Evolutionary conservation across 768 basidiomycete species (phyloP).

Genomic region (Fibroporia radiculosa): DNA sequence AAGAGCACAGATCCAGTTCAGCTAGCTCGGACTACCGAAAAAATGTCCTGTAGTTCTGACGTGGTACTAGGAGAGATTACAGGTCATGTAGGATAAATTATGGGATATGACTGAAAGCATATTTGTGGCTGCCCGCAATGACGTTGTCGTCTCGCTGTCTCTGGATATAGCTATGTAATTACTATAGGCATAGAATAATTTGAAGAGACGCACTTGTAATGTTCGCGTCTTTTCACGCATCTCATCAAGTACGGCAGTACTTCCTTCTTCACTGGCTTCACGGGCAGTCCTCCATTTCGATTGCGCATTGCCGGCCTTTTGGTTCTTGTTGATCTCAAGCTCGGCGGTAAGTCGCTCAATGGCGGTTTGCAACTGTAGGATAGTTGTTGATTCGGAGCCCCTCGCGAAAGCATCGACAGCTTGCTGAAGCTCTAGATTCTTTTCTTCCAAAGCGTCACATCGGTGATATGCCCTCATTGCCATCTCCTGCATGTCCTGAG

Average conservation of each 20-base stretch:
- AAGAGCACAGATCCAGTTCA: too few species aligned
- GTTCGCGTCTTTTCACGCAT: conserved; percentile 14
- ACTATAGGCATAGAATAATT: too few species aligned
- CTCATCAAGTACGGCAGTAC: conserved; percentile 12
- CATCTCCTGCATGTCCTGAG: conserved; percentile 15
- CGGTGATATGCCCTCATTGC: conserved; percentile 13
- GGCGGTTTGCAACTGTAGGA: conserved; percentile 13
- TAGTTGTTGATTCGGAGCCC: conserved; percentile 10
- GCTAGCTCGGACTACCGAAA: too few species aligned
- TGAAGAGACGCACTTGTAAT: conserved; percentile 11
- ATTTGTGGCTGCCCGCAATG: too few species aligned
- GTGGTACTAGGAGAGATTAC: too few species aligned
- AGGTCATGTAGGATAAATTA: too few species aligned
- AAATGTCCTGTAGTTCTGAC: too few species aligned
- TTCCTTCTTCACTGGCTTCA: conserved; percentile 15
- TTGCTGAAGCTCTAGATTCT: conserved; percentile 14
- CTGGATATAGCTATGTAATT: too few species aligned
- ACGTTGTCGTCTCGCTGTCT: too few species aligned
- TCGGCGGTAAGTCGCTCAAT: conserved; percentile 11
- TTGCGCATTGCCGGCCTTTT: conserved; percentile 9
- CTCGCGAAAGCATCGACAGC: conserved; percentile 14
- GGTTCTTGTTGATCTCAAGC: conserved; percentile 10
- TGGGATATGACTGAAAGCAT: too few species aligned
- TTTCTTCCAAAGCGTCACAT: conserved; percentile 14
- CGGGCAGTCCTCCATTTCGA: conserved; percentile 7